These are phyloP conservation scores for Penicillium atrosanguineum DNA, from an alignment of 495 filamentous ascomycete genomes.

Conservation along the genomic window DNA sequence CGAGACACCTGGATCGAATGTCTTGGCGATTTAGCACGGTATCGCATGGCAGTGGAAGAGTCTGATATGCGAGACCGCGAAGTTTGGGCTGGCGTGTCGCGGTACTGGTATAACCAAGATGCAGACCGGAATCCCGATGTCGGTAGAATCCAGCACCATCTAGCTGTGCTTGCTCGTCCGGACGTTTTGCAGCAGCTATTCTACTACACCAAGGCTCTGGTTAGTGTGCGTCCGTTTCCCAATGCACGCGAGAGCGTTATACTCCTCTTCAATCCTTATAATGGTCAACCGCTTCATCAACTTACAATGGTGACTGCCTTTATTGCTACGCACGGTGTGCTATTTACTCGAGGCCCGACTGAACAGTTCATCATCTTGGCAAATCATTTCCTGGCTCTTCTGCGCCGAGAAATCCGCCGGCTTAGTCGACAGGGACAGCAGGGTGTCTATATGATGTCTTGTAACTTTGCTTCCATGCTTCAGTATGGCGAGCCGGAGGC, in stretches of 20 bases:
- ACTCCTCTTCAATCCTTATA: slow-evolving; percentile 66
- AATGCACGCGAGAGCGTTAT: slow-evolving; percentile 67
- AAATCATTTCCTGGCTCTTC: slow-evolving; percentile 45
- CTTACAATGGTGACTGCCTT: slow-evolving; percentile 47
- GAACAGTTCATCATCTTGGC: slow-evolving; percentile 47
- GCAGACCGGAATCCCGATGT: slow-evolving; percentile 66
- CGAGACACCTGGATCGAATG: slow-evolving; percentile 91
- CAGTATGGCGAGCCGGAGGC: slow-evolving; percentile 60
- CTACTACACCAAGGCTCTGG: slow-evolving; percentile 60
- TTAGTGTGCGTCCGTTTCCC: slow-evolving; percentile 50
- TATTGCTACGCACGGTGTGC: slow-evolving; percentile 61
- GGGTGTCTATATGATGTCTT: slow-evolving; percentile 52
- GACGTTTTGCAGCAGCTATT: slow-evolving; percentile 73
- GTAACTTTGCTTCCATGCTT: slow-evolving; percentile 54
- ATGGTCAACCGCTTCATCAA: slow-evolving; percentile 27
- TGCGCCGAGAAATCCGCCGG: slow-evolving; percentile 60
- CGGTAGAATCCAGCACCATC: slow-evolving; percentile 79
- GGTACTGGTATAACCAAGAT: slow-evolving; percentile 79
- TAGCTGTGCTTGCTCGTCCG: slow-evolving; percentile 76
- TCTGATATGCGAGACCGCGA: slow-evolving; percentile 69
- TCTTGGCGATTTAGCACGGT: slow-evolving; percentile 72
- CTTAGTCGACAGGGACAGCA: slow-evolving; percentile 58
- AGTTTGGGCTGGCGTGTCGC: slow-evolving; percentile 71
- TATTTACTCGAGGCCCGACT: slow-evolving; percentile 57
- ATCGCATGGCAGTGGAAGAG: slow-evolving; percentile 78